A percentile compares a stretch with the other conserved stretches of the same genome.
phyloP scores from a whole-genome alignment of 176 grass and related monocot species.

The Zoysia japonica region DNA sequence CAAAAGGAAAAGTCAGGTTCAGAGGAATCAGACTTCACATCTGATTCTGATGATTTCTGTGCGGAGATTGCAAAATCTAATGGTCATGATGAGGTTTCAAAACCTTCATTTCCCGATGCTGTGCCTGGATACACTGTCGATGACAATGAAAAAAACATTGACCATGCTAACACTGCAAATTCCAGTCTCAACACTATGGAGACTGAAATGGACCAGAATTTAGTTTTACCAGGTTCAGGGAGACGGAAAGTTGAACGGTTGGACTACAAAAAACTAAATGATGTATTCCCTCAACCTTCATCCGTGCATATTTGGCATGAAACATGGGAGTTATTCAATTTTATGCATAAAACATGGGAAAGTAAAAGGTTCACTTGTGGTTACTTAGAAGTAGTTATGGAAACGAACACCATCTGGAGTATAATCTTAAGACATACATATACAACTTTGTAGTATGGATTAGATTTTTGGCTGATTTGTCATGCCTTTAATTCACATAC shows the following conservation, averaged over 20 bases:
- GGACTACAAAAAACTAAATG: conserved; percentile 79
- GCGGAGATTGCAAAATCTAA: conserved; percentile 58
- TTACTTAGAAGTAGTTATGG: not conserved
- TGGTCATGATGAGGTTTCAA: conserved; percentile 52
- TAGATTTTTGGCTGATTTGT: not conserved
- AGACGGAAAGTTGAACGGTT: conserved; percentile 60
- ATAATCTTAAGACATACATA: not conserved
- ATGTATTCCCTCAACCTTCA: conserved; percentile 56
- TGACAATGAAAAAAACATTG: conserved; percentile 24
- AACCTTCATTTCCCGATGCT: conserved; percentile 12
- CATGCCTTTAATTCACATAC: conserved; percentile 27
- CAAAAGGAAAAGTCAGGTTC: conserved; percentile 48
- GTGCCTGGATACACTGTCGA: conserved; percentile 11
- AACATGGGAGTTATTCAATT: not conserved
- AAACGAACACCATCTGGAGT: not conserved
- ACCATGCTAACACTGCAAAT: conserved; percentile 21
- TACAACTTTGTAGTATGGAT: conserved; percentile 8
- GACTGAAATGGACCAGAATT: conserved; percentile 41
- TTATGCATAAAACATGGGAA: conserved; percentile 27
- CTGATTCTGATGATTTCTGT: conserved; percentile 90
- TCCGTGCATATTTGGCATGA: not conserved
- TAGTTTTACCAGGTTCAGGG: conserved; percentile 33
- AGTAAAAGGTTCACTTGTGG: conserved; percentile 15
- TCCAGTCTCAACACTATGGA: conserved; percentile 28
- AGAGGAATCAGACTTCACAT: conserved; percentile 79